phyloP scores from a whole-genome alignment of 257 asterid species.

The Solanum chilense region DNA sequence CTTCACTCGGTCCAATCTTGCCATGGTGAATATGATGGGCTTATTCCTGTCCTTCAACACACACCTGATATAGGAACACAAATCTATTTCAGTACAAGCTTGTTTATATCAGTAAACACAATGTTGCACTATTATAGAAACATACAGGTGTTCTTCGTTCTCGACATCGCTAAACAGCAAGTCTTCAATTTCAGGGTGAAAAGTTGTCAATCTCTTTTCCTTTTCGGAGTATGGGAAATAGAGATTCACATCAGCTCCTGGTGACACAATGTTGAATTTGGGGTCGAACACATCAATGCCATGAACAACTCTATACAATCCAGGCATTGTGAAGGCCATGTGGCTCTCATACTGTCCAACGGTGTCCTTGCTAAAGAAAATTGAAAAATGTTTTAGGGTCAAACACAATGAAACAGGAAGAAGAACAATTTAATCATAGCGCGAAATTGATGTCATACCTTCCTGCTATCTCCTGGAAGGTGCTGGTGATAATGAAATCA shows the following conservation, averaged over 20 bases:
- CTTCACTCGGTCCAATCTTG: constrained; percentile 82
- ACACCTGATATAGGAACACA: constrained; percentile 26
- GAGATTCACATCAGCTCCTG: constrained; percentile 74
- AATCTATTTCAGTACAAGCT: not conserved
- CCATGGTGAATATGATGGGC: constrained; percentile 94
- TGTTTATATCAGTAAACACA: not conserved
- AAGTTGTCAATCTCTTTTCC: constrained; percentile 58
- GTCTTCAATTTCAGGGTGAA: constrained; percentile 78
- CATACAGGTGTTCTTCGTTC: constrained; percentile 82
- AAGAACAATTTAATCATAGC: not conserved
- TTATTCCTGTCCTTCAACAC: constrained; percentile 74
- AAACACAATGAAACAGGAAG: not conserved
- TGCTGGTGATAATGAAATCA: constrained; percentile 95
- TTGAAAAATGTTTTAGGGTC: not conserved
- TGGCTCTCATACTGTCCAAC: constrained; percentile 99
- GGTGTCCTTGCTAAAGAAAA: constrained; percentile 65
- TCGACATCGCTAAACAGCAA: constrained; percentile 72
- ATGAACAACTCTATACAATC: constrained; percentile 83
- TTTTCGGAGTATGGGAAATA: constrained; percentile 64
- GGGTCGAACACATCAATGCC: constrained; percentile 94
- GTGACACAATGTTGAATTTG: constrained; percentile 96
- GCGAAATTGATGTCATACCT: constrained; percentile 23
- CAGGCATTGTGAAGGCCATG: constrained; percentile 94
- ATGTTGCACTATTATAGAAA: not conserved
- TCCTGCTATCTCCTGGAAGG: constrained; percentile 98